Percentiles rank a stretch among this genome's conserved stretches.
Evolutionary conservation across 352 stramenopile species (phyloP).

Genomic region (Aphanomyces astaci): DNA sequence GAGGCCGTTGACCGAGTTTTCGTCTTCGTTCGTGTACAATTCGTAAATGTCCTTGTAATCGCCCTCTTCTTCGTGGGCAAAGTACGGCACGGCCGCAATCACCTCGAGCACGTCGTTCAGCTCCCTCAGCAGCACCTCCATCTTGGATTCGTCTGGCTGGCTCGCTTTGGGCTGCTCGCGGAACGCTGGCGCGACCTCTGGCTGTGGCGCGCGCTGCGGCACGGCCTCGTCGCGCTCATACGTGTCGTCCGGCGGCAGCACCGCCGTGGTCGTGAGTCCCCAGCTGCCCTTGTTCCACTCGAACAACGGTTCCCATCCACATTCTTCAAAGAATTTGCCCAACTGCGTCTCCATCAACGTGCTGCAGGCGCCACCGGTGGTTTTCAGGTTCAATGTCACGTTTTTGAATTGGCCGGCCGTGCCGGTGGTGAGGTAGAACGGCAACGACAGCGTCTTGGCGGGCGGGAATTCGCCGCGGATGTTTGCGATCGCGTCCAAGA

Average conservation of each 20-base stretch:
- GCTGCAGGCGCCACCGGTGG: slow-evolving; percentile 66
- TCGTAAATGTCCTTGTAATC: slow-evolving; percentile 49
- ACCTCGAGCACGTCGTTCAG: slow-evolving; percentile 62
- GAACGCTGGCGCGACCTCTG: slow-evolving; percentile 39
- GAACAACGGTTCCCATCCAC: slow-evolving; percentile 49
- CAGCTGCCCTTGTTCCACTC: slow-evolving; percentile 67
- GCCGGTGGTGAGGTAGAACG: slow-evolving; percentile 63
- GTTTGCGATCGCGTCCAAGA: slow-evolving; percentile 62
- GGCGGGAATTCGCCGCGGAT: slow-evolving; percentile 71
- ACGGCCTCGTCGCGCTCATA: slow-evolving; percentile 34
- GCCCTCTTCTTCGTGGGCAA: slow-evolving; percentile 59
- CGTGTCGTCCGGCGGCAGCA: slow-evolving; percentile 8
- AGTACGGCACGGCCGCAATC: slow-evolving; percentile 55
- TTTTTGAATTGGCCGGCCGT: slow-evolving; percentile 62
- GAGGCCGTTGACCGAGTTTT: slow-evolving; percentile 31
- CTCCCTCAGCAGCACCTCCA: slow-evolving; percentile 48
- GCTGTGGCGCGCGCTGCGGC: slow-evolving; percentile 35
- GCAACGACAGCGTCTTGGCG: slow-evolving; percentile 55
- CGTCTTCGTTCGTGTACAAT: slow-evolving; percentile 28
- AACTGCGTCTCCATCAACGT: slow-evolving; percentile 67
- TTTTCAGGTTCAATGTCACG: slow-evolving; percentile 53
- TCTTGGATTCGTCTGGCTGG: slow-evolving; percentile 21
- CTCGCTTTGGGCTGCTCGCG: slow-evolving; percentile 4
- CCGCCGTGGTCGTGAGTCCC: slow-evolving; percentile 27
- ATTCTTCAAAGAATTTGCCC: slow-evolving; percentile 60